These are phyloP conservation scores for Nannochloropsis salina DNA, from an alignment of 108 stramenopile species.

Conservation along the genomic window DNA sequence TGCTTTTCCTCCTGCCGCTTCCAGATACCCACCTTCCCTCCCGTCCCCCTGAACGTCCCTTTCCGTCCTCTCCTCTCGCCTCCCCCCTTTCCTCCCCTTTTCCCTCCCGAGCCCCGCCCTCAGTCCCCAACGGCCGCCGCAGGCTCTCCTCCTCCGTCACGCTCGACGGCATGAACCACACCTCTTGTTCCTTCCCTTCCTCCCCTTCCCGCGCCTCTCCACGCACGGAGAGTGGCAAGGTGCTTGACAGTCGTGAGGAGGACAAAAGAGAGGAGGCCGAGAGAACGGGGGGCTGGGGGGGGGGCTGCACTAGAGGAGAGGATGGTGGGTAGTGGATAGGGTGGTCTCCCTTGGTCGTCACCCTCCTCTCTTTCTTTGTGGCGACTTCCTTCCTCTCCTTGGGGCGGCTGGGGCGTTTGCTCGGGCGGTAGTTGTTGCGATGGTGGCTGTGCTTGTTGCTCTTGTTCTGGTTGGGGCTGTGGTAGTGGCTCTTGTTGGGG, in stretches of 20 bases:
- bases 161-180: constrained; percentile 9
- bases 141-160: not conserved
- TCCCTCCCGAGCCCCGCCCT: not conserved
- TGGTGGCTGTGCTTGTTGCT: not conserved
- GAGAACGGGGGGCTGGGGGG: not conserved
- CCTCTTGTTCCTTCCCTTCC: not conserved
- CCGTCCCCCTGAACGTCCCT: not conserved
- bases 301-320: not conserved
- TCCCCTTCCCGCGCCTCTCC: not conserved
- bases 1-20: not conserved
- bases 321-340: no score
- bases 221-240: not conserved
- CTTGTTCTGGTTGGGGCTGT: not conserved
- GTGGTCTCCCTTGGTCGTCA: no score
- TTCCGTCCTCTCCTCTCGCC: not conserved
- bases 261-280: not conserved
- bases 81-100: not conserved
- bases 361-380: no score
- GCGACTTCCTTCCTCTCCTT: no score
- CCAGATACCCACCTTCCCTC: not conserved
- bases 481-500: not conserved
- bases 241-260: not conserved
- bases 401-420: no score
- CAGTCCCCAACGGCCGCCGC: not conserved
- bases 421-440: no score